Evolutionary conservation across 2,329 filamentous ascomycete genomes (phyloP).

Genomic region (Rhytidhysteron rufulum): DNA sequence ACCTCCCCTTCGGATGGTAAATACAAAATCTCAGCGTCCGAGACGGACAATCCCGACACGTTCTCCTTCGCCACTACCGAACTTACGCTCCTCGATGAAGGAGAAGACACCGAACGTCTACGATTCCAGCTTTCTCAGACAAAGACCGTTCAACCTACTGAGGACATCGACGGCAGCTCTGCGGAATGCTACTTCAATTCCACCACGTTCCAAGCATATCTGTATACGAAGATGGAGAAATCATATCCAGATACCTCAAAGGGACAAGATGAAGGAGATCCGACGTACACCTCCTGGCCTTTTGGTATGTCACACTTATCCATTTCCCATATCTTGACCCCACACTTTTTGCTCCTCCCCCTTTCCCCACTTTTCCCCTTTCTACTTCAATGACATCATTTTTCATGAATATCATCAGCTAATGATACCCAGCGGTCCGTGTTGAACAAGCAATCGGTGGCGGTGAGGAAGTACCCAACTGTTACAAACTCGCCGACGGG

Average conservation of each 20-base stretch:
- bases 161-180: slow-evolving; percentile 41
- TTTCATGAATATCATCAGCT: slow-evolving; percentile 15
- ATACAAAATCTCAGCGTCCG: slow-evolving; percentile 56
- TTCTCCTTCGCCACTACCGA: slow-evolving; percentile 53
- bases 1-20: slow-evolving; percentile 30
- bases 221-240: slow-evolving; percentile 56
- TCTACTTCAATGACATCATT: slow-evolving; percentile 2
- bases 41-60: slow-evolving; percentile 53
- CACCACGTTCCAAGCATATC: slow-evolving; percentile 53
- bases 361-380: background rate
- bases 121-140: slow-evolving; percentile 53
- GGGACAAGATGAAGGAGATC: slow-evolving; percentile 26
- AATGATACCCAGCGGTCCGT: slow-evolving; percentile 50
- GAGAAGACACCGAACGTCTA: slow-evolving; percentile 52
- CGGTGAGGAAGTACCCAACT: slow-evolving; percentile 51
- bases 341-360: too few relatives aligned
- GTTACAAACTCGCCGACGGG: slow-evolving; percentile 41
- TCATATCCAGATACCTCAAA: slow-evolving; percentile 33
- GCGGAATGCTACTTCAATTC: slow-evolving; percentile 57
- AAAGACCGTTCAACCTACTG: slow-evolving; percentile 51
- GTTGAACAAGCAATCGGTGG: slow-evolving; percentile 51
- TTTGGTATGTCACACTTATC: slow-evolving; percentile 29
- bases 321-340: too few relatives aligned
- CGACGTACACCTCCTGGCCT: slow-evolving; percentile 31
- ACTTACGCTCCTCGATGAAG: slow-evolving; percentile 48